Conservation (phyloP, 2,329 filamentous ascomycete genomes). For the Ceratocystis destructans region DNA sequence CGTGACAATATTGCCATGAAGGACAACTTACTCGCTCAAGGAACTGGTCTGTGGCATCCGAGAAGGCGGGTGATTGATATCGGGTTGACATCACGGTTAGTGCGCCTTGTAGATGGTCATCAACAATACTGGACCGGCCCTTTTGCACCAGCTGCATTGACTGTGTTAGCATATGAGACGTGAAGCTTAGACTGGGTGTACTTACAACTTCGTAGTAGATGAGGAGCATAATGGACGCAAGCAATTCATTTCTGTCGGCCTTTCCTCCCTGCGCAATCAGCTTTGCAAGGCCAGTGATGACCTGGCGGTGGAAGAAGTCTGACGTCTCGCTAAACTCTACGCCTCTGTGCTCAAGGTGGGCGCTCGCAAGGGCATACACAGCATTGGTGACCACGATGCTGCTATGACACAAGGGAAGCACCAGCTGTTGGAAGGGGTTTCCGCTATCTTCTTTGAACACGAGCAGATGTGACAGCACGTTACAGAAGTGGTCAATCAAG, state of each 20-base stretch:
- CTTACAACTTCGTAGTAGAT: conserved; percentile 52
- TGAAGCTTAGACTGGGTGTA: neutral
- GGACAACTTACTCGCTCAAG: conserved; percentile 39
- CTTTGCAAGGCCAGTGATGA: conserved; percentile 42
- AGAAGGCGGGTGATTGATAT: conserved; percentile 21
- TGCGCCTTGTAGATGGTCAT: conserved; percentile 47
- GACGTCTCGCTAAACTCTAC: conserved; percentile 41
- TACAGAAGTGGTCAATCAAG: conserved; percentile 49
- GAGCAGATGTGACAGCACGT: conserved; percentile 49
- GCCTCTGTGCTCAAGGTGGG: conserved; percentile 60
- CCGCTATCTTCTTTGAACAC: conserved; percentile 49
- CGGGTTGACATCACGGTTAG: conserved; percentile 41
- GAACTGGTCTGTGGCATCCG: conserved; percentile 41
- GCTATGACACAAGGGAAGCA: conserved; percentile 43
- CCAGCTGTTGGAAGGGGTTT: conserved; percentile 49
- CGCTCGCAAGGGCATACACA: conserved; percentile 69
- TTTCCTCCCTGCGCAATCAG: conserved; percentile 41
- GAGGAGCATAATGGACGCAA: conserved; percentile 47
- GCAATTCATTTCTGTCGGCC: conserved; percentile 41
- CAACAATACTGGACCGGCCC: conserved; percentile 45
- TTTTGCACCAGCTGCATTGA: conserved; percentile 44
- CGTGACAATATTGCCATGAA: neutral
- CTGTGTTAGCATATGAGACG: neutral
- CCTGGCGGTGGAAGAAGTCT: conserved; percentile 45
- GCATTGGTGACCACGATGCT: conserved; percentile 59